Evolutionary conservation across 1,284 basidiomycete genomes (phyloP).

Genomic region (Bondarzewia mesenterica): DNA sequence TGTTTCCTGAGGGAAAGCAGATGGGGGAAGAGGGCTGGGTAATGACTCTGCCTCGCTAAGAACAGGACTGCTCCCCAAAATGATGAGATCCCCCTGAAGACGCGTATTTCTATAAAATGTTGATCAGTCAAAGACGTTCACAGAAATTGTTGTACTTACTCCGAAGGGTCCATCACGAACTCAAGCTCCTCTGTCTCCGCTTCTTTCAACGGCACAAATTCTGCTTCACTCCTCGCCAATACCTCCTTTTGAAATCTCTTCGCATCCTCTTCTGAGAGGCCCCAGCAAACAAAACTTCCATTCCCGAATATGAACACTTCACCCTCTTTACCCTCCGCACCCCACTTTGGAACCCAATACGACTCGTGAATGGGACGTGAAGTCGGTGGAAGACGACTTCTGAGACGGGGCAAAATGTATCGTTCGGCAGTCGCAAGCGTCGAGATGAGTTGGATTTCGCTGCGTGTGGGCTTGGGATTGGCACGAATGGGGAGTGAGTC

Average conservation of each 20-base stretch:
- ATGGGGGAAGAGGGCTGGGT: slow-evolving; percentile 37
- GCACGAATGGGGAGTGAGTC: slow-evolving; percentile 70
- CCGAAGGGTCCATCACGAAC: slow-evolving; percentile 81
- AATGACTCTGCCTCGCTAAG: slow-evolving; percentile 34
- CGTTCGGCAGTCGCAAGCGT: slow-evolving; percentile 74
- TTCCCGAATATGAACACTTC: slow-evolving; percentile 84
- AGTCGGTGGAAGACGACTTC: slow-evolving; percentile 39
- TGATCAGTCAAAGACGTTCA: slow-evolving; percentile 8
- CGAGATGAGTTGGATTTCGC: slow-evolving; percentile 64
- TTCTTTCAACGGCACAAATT: slow-evolving; percentile 58
- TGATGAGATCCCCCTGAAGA: slow-evolving; percentile 83
- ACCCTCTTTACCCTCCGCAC: slow-evolving; percentile 54
- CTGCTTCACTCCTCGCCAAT: slow-evolving; percentile 45
- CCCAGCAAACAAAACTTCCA: slow-evolving; percentile 86
- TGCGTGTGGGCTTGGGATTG: slow-evolving; percentile 72
- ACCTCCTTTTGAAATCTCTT: slow-evolving; percentile 58
- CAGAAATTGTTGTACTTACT: slow-evolving; percentile 42
- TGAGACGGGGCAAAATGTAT: slow-evolving; percentile 54
- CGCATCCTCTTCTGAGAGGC: slow-evolving; percentile 74
- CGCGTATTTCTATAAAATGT: slow-evolving; percentile 57
- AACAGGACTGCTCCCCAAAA: slow-evolving; percentile 65
- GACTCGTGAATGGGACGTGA: slow-evolving; percentile 60
- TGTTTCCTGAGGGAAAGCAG: slow-evolving; percentile 51
- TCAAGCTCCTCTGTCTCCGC: slow-evolving; percentile 85
- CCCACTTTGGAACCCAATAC: slow-evolving; percentile 74